Evolutionary conservation across 257 asterid genomes (phyloP), one percentile per base, ranked within the genome.

Genomic region (Solanum rostratum): DNA sequence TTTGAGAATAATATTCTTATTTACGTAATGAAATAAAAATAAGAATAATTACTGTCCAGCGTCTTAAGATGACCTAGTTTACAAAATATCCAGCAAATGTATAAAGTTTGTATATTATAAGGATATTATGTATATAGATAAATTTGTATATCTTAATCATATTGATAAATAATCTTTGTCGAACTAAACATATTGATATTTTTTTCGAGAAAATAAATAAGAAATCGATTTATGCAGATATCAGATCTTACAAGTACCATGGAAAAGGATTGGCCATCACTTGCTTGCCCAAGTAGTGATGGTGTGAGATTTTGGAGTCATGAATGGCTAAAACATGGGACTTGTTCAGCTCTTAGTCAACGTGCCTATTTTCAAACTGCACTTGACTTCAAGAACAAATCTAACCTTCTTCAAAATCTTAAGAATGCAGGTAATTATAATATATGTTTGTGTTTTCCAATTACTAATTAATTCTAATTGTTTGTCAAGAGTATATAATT

Each of bases 271-370:
- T 94, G 99, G 99, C 97, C 98, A 60, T 91, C 97, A 3, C 90
- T 95, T 4, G 90, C 97, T 2, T 95, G 99, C 83, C 99, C 99
- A 14, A 85, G 90, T 19, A 90, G 89, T 5, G 92, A 91, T 30
- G 97, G 97, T 7, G 53, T 89, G 5, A 86, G 39, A 53, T 94
- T 95, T 45, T 95, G 99, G 98, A 85, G 84, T 0, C 99, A 95
- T 39, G 99, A 95, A 86, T 95, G 99, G 99, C 85, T 74, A 15
- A 95, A 95, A 30, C 99, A 94, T 27, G 99, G 99, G 7, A 94
- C 99, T 2, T 94, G 99, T 86, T 88, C 96, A 1, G 46, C 87
- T 10, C 91, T 95, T 6, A 85, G 86, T 52, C 87, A 91, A 41
- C 97, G 57, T 53, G 6, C 63, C 12, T 95, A 95, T 80, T 95